Evolutionary conservation across 352 stramenopile species (phyloP).

Genomic region (Phytophthora podocarpi): DNA sequence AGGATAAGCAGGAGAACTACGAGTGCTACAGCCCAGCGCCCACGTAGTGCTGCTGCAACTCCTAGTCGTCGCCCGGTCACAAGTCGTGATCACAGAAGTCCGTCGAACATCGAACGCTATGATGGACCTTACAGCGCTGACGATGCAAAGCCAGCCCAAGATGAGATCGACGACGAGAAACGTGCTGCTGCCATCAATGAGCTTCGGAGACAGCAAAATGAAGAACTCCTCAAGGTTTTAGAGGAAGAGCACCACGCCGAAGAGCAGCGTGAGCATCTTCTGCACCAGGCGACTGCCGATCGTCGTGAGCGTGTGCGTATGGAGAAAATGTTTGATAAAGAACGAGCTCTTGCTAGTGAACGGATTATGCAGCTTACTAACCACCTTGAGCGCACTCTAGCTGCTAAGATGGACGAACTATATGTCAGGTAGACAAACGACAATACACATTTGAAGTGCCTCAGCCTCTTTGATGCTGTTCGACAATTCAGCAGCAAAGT

Average conservation of each 20-base stretch:
- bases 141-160: conserved; percentile 15
- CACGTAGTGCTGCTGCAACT: conserved; percentile 16
- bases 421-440: conserved; percentile 17
- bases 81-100: conserved; percentile 13
- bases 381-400: conserved; percentile 64
- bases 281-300: conserved; percentile 42
- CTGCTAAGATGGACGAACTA: conserved; percentile 37
- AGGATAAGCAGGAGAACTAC: conserved; percentile 23
- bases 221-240: conserved; percentile 70
- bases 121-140: conserved; percentile 25
- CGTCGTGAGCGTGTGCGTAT: conserved; percentile 55
- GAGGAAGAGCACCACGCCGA: conserved; percentile 84
- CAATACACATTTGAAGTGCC: neutral
- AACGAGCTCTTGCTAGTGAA: conserved; percentile 75
- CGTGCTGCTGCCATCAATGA: conserved; percentile 49
- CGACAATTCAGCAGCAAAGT: neutral
- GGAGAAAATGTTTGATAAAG: conserved; percentile 72
- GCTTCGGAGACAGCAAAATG: conserved; percentile 69
- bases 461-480: neutral
- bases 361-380: conserved; percentile 83
- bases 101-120: conserved; percentile 7
- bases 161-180: conserved; percentile 18
- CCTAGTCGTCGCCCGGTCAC: conserved; percentile 15
- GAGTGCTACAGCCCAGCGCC: conserved; percentile 41
- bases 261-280: conserved; percentile 75